Evolutionary conservation across 2,329 filamentous ascomycete genomes (phyloP), one percentile per base, ranked within the genome.

Genomic region (Aspergillus clavatus): DNA sequence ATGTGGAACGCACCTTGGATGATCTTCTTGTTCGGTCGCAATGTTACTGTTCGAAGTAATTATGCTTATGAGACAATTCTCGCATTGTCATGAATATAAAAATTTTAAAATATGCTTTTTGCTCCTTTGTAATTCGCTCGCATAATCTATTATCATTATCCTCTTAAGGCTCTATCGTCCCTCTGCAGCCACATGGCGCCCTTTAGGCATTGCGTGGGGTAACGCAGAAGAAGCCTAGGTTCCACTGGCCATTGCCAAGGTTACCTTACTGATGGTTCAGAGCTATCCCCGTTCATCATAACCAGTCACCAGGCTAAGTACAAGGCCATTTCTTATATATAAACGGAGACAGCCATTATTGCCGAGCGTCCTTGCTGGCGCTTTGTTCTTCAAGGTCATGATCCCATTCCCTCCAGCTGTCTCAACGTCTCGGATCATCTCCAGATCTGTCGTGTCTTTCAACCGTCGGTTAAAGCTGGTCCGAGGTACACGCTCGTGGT

Each of bases 1-100:
- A 42, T 45, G 51, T 56, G 56, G 58, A 56, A 60, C 53, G 51
- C 43, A 38, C 42, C 22, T 37, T 12, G 10, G 22, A 26, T 43
- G 19, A 26, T 27, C 12, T 38, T 26, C 16, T 35, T 10, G 5
- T 33, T 33, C 29, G 16, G 10, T 3, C 29, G 16, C 31, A 18
- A 18, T 35, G 12, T 36, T 37, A 14, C 33, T 24, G 19, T 18
- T 42, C 8, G 14, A 33, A 28, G 26, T 14, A 31, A 21, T 29
- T 35, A 19, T 35, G 16, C 31, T 35, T 35, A 18, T 21, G 14
- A 21, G 16, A 11, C 31, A 18, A 10, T 33, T 33, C 29, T 19
- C 19, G 16, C 6, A 19, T 37, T 16, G 33, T 11, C 5, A 36
- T 19, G 19, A 42, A 42, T 2, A 33, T 29, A 24, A 38, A 40